These are phyloP conservation scores for Bipolaris gigantea DNA, from an alignment of 2,329 filamentous ascomycete species.

Conservation along the genomic window DNA sequence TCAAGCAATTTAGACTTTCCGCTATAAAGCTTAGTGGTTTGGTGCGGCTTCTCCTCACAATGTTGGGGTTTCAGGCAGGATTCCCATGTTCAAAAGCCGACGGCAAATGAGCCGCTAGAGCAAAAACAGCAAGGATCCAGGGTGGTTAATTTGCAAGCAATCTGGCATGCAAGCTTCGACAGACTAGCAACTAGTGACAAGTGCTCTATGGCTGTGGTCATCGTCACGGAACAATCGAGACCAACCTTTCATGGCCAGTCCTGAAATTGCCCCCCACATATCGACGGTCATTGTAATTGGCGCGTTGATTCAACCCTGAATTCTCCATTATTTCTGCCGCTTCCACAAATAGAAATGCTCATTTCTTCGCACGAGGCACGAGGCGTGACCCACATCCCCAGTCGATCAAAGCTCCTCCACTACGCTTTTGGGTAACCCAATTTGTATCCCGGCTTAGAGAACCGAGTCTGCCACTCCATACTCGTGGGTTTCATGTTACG, in stretches of 20 bases:
- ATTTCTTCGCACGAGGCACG: too few relatives aligned
- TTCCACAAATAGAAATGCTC: too few relatives aligned
- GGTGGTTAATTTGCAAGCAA: conserved; percentile 20
- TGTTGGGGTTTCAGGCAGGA: conserved; percentile 10
- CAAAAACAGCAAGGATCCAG: conserved; percentile 9
- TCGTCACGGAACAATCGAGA: background rate
- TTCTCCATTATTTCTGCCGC: too few relatives aligned
- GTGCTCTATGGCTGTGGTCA: background rate
- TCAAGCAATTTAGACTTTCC: conserved; percentile 8
- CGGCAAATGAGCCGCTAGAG: conserved; percentile 13
- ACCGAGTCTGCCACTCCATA: conserved; percentile 14
- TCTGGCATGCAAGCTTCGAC: conserved; percentile 10
- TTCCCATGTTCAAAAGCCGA: conserved; percentile 13
- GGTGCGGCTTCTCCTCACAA: conserved; percentile 8
- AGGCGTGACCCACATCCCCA: conserved; percentile 13
- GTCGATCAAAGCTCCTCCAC: conserved; percentile 21
- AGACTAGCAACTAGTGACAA: background rate
- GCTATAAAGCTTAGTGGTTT: conserved; percentile 1
- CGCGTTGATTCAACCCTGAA: too few relatives aligned
- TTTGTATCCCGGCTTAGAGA: conserved; percentile 16
- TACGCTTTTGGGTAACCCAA: conserved; percentile 27
- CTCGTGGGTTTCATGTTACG: conserved; percentile 13
- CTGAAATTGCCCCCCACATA: too few relatives aligned
- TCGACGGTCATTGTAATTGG: too few relatives aligned
- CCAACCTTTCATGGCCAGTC: too few relatives aligned